phyloP scores from a whole-genome alignment of 805 yeast genomes.

The Kuraishia capsulata region DNA sequence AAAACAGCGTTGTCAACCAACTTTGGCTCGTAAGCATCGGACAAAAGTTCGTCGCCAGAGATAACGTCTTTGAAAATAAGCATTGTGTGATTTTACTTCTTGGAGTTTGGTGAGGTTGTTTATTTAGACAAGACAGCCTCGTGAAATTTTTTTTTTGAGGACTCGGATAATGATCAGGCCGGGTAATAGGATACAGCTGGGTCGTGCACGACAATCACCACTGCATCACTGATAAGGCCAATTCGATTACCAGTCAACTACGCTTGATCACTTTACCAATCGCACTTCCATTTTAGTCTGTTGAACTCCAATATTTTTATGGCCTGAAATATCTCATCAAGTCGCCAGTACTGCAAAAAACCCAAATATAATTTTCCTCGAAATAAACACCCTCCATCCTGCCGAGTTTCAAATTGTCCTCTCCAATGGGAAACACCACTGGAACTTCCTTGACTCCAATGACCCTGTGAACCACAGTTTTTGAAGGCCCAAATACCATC shows the following conservation, averaged over 20 bases:
- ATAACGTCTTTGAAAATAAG: slow-evolving; percentile 61
- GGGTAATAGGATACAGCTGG: not conserved
- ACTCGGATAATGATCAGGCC: not conserved
- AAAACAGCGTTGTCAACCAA: slow-evolving; percentile 84
- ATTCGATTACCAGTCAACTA: too few relatives aligned
- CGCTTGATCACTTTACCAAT: too few relatives aligned
- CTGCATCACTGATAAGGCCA: too few relatives aligned
- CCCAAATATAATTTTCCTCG: slow-evolving; percentile 24
- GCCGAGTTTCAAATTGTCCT: slow-evolving; percentile 22
- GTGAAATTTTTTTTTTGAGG: not conserved
- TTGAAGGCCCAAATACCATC: not conserved
- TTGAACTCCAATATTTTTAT: not conserved
- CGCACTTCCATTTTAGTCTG: too few relatives aligned
- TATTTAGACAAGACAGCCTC: not conserved
- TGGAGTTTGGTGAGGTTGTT: not conserved
- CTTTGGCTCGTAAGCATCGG: slow-evolving; percentile 91
- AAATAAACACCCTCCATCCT: slow-evolving; percentile 22
- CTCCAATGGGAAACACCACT: slow-evolving; percentile 22
- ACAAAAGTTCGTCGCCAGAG: slow-evolving; percentile 92
- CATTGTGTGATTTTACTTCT: slow-evolving; percentile 20
- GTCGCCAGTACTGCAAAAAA: slow-evolving; percentile 26
- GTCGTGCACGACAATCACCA: too few relatives aligned
- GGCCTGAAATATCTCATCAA: slow-evolving; percentile 28
- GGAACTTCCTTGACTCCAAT: slow-evolving; percentile 17
- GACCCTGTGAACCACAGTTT: slow-evolving; percentile 14